Evolutionary conservation across 140 eudicot species (phyloP), one percentile per base, ranked within the genome.

Genomic region (Cichorium intybus): DNA sequence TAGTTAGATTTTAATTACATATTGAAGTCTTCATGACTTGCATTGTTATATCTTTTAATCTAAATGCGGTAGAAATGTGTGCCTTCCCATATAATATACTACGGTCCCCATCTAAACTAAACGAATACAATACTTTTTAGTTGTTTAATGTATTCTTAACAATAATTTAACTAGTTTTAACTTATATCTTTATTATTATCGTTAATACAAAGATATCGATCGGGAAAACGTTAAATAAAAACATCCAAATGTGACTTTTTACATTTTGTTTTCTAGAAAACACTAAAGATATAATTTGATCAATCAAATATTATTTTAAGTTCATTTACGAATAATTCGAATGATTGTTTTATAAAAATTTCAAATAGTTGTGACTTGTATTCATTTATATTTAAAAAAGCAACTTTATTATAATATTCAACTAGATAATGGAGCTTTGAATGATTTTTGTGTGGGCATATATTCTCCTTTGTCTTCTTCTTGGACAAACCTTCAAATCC

Each of bases 401-500:
- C 39, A 39, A 26, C 43, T 68, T 68, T 55, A 4, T 1, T 23
- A 39, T 53, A 41, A 37, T 67, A 67, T 43, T 62, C 22, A 24
- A 41, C 10, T 21, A 37, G 23, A 39, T 31, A 46, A 63, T 28
- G 43, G 43, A 63, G 49, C 49, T 43, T 43, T 43, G 49, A 47
- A 18, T 41, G 11, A 20, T 39, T 24, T 23, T 39, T n/a, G 34
- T 23, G 27, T 47, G 55, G 56, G 64, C 61, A 68, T 55, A 54
- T 68, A 26, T 67, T 67, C 53, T 35, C 41, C 24, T 16, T 67
- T 53, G 72, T 67, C 64, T 55, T 54, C 54, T 67, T 53, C 62
- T 67, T 67, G 35, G 72, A 67, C 72, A 54, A 29, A 67, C 72
- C 53, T 67, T 67, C 56, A 67, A 67, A 53, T 10, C 34, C n/a